Base-by-base conservation (phyloP, 441 rosid species). In the Gossypium schwendimanii region DNA sequence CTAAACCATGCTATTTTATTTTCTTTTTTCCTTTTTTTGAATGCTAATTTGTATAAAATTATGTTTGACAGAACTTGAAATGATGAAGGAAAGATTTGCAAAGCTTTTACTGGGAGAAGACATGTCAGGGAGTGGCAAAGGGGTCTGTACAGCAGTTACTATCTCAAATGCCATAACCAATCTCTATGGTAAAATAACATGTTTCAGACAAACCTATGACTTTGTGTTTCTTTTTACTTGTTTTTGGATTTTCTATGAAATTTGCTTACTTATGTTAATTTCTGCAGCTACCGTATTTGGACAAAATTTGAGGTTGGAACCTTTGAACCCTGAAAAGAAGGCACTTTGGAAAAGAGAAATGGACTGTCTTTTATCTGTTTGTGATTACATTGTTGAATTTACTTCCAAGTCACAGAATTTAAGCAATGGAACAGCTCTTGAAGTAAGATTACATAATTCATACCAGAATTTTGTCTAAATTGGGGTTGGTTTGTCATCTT, bases 51-150 rank as follows among this genome's bases (percentile, higher is more conserved):
- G 33, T 28, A 8, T 57, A 54, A 41, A 39, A 20, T 69, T 53
- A 18, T 44, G 62, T 69, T 60, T 55, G 47, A 68, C 71, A 88
- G 93, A 81, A 71, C 73, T 87, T 17, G 89, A 84, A 76, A 75
- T 74, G 74, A 87, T 87, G 93, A 89, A 83, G 80, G 93, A 89
- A 73, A 84, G 89, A 81, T 86, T 83, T 44, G 79, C 94, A 21
- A 89, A 87, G 80, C 90, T 89, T 73, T 77, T 89, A 71, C 82
- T 87, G 4, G 93, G 93, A 11, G 91, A 89, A 79, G 93, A 89
- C 76, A 89, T 89, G 93, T 89, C 93, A 6, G 93, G 91, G 65
- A 77, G 90, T 41, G 93, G 93, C 15, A 87, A 86, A 83, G 93
- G 93, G 11, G 91, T 86, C 62, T 87, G 87, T 72, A 79, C 91